phyloP scores from a whole-genome alignment of 1,284 basidiomycete species.

The Agroathelia rolfsii region DNA sequence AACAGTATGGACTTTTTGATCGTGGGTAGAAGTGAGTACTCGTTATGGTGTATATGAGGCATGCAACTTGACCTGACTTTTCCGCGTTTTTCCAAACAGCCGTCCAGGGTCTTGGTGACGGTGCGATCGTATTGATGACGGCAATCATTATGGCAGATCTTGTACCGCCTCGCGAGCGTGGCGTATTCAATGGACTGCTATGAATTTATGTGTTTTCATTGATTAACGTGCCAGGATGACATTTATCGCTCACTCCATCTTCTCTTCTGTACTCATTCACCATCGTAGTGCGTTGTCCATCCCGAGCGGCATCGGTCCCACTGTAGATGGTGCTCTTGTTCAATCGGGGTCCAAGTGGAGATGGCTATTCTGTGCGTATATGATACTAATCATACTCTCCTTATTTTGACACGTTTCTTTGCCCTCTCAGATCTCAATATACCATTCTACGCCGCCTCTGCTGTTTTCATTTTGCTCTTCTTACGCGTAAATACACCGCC shows the following conservation, averaged over 20 bases:
- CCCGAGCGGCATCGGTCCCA: conserved; percentile 25
- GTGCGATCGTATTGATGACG: conserved; percentile 31
- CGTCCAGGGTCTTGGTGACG: conserved; percentile 40
- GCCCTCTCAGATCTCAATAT: conserved; percentile 30
- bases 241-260: conserved; percentile 12
- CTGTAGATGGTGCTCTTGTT: conserved; percentile 27
- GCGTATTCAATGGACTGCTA: conserved; percentile 24
- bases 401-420: neutral
- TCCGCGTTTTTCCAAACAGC: conserved; percentile 15
- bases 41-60: neutral
- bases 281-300: conserved; percentile 24
- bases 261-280: no score
- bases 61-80: no score
- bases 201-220: conserved; percentile 14
- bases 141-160: conserved; percentile 37
- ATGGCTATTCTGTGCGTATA: conserved; percentile 5
- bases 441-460: conserved; percentile 27
- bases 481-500: conserved; percentile 29
- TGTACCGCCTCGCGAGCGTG: conserved; percentile 30
- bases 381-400: neutral
- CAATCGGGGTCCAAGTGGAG: conserved; percentile 14
- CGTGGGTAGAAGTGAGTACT: conserved; percentile 24
- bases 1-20: conserved; percentile 31
- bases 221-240: no score
- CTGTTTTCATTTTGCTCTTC: conserved; percentile 25